Base-by-base conservation (phyloP, 352 stramenopile species). In the Phytophthora quininea region DNA sequence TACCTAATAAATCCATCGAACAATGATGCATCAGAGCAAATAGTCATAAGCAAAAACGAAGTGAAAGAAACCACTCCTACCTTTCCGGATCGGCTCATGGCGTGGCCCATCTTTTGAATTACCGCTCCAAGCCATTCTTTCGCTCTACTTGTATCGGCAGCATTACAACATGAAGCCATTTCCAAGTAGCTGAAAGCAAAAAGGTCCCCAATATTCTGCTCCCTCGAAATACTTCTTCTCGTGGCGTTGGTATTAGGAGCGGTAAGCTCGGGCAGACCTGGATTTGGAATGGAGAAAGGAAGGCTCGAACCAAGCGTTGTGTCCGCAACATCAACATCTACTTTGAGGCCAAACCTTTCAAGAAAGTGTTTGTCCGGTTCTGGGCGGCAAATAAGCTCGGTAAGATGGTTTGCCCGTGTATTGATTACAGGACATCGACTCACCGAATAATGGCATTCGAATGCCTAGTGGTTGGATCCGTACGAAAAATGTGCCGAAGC, bases 361-460 rank as follows among this genome's bases (percentile, higher is more conserved):
- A 91, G 53, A 52, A 92, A 91, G 1, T 64, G 57, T 3, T 62
- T 78, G 4, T 89, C 84, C 27, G 84, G 84, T 30, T 92, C 83
- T 90, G 33, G 10, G 29, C 4, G 50, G 4, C 11, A 32, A 24
- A 54, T 46, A 32, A 29, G 32, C 4, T 32, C 8, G 2, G 8
- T n/a, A 51, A 40, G 40, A 43, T 37, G 31, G 3, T 24, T 6
- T 33, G 24, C 4, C 9, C 9, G 43, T 27, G 46, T 19, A 54
- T 37, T 47, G 2, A 45, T 32, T 53, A n/a, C 3, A 19, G 54
- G 55, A 40, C 15, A 54, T 30, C 1, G 55, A 58, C 61, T 42
- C 75, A 93, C 85, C 82, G 62, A 91, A 92, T 37, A 89, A 54
- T 0, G 73, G 60, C 35, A 90, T 80, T 27, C 84, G 86, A 60